Base-by-base conservation (phyloP, 257 asterid species). In the Marsdenia floribunda region DNA sequence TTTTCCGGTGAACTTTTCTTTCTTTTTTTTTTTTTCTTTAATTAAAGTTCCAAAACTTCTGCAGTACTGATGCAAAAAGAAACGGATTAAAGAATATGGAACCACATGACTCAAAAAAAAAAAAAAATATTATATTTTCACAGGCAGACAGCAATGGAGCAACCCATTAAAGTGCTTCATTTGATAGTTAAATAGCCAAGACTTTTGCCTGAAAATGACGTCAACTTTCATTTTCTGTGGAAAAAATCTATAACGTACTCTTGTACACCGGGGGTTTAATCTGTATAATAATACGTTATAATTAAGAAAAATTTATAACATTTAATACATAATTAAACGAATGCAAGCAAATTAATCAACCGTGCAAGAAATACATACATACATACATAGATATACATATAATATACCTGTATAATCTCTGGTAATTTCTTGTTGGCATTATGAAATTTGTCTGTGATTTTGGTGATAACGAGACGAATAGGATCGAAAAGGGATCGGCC, bases 401-500 rank as follows among this genome's bases (percentile, higher is more conserved):
- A 19, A 9, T 79, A 9, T 79, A 89, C 97, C 90, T 88, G 90
- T 54, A 87, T 64, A 72, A 78, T 80, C 54, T 88, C 84, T 3
- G 80, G 77, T 10, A 16, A 52, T 18, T 78, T 73, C 35, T 70
- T 75, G 6, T 42, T 76, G 2, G 59, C 81, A 37, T 64, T 82
- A 0, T n/a, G 72, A 19, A 70, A 16, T 5, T 53, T 33, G 13
- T 60, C 76, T 21, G 77, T 52, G 73, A 88, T 44, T 68, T 53
- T 79, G 37, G 58, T 53, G 33, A 60, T n/a, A 33, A 87, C n/a
- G 24, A 70, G 59, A 6, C 91, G 83, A 70, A 88, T 26, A 0
- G 88, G 85, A 54, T 87, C 88, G 86, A 90, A 82, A 82, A 91
- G 59, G 64, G 93, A 89, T 5, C 81, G 82, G 7, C 96, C 93